These are phyloP conservation scores for Porphyrellus sp. DNA, from an alignment of 1,284 basidiomycete species.

Conservation along the genomic window DNA sequence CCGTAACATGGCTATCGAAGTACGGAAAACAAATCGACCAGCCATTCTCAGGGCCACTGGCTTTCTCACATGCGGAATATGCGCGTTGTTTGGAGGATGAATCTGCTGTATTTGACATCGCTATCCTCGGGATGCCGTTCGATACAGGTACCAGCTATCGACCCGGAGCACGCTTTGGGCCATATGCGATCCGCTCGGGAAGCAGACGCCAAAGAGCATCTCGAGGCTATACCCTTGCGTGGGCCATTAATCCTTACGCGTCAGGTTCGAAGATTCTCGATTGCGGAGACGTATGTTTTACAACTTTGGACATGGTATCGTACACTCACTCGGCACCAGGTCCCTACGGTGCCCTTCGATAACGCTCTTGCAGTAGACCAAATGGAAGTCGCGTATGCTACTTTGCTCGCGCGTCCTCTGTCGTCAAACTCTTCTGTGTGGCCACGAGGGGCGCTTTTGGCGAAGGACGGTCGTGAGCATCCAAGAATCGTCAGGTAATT, in stretches of 20 bases:
- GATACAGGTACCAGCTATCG: constrained; percentile 72
- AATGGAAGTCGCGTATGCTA: constrained; percentile 74
- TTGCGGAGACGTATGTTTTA: constrained; percentile 64
- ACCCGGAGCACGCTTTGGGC: constrained; percentile 78
- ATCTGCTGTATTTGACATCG: constrained; percentile 60
- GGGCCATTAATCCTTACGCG: constrained; percentile 66
- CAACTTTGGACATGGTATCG: neutral
- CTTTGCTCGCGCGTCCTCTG: constrained; percentile 57
- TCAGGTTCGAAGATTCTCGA: constrained; percentile 63
- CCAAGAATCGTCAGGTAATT: constrained; percentile 65
- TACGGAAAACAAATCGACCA: constrained; percentile 72
- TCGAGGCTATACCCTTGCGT: constrained; percentile 61
- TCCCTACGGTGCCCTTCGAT: constrained; percentile 70
- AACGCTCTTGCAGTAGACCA: constrained; percentile 75
- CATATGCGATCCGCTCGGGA: constrained; percentile 75
- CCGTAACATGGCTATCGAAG: constrained; percentile 56
- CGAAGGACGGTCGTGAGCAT: constrained; percentile 55
- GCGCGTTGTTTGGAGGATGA: constrained; percentile 65
- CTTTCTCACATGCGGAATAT: constrained; percentile 73
- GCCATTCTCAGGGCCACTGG: constrained; percentile 66
- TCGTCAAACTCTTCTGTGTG: constrained; percentile 33
- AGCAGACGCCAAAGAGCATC: constrained; percentile 60
- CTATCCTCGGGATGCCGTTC: constrained; percentile 78
- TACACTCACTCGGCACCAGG: constrained; percentile 39
- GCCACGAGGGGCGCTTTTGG: constrained; percentile 34